Percentiles rank a stretch among this genome's conserved stretches.
Evolutionary conservation across 2,329 filamentous ascomycete genomes (phyloP).

Genomic region (Pseudopyricularia javanii): DNA sequence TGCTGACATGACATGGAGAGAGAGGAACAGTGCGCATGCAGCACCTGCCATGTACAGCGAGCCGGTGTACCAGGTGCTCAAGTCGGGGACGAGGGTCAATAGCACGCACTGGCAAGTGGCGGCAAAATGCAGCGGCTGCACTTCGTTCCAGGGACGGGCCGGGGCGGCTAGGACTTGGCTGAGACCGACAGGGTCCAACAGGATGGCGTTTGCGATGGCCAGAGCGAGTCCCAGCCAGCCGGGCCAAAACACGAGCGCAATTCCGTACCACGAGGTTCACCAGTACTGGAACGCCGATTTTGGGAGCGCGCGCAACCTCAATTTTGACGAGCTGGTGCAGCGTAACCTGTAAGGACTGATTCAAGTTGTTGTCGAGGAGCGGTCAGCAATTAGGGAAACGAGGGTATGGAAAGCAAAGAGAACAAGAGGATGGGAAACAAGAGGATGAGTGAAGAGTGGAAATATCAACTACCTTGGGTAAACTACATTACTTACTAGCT

Average conservation of each 20-base stretch:
- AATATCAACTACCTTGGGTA: background rate
- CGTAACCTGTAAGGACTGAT: background rate
- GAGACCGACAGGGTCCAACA: slow-evolving; percentile 21
- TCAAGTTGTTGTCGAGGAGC: background rate
- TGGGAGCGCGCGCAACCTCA: slow-evolving; percentile 15
- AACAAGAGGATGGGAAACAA: background rate
- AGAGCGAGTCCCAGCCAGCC: slow-evolving; percentile 22
- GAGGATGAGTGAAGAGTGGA: background rate
- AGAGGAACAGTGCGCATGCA: background rate
- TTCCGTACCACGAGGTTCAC: slow-evolving; percentile 29
- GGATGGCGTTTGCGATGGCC: slow-evolving; percentile 27
- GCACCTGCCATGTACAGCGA: slow-evolving; percentile 9
- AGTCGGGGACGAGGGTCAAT: slow-evolving; percentile 24
- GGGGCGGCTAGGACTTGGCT: slow-evolving; percentile 22
- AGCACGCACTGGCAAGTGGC: slow-evolving; percentile 27
- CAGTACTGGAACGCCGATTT: slow-evolving; percentile 28
- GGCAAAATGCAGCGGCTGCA: slow-evolving; percentile 27
- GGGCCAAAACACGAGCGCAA: slow-evolving; percentile 18
- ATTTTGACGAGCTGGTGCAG: slow-evolving; percentile 13
- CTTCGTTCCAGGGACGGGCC: slow-evolving; percentile 24
- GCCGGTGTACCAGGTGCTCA: slow-evolving; percentile 19
- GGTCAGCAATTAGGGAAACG: background rate
- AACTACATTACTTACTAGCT: too few species aligned
- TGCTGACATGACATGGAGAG: background rate
- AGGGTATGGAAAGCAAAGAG: background rate